Evolutionary conservation across 371 early-diverging fungal species (phyloP).

Genomic region (Mortierella sp.): DNA sequence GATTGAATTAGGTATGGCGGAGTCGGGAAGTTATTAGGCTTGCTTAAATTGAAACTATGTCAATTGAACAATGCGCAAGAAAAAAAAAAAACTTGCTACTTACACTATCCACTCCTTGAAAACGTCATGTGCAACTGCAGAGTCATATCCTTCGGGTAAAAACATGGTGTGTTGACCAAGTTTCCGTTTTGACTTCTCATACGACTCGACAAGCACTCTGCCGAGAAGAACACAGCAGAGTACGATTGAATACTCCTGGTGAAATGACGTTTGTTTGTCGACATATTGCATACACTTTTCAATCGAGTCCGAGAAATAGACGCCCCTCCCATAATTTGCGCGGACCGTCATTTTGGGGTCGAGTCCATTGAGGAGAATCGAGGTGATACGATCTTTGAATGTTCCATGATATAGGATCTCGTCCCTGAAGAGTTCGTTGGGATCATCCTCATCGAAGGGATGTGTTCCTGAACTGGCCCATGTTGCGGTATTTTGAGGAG

Average conservation of each 20-base stretch:
- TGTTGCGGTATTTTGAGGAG: neutral
- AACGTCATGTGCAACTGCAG: conserved; percentile 30
- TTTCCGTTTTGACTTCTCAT: conserved; percentile 15
- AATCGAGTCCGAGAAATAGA: conserved; percentile 49
- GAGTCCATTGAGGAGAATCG: conserved; percentile 43
- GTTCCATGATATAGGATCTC: conserved; percentile 52
- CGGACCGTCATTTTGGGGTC: conserved; percentile 46
- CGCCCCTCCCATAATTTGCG: conserved; percentile 42
- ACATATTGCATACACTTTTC: conserved; percentile 55
- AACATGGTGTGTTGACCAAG: conserved; percentile 17
- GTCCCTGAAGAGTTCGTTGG: conserved; percentile 31
- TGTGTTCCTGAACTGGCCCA: neutral
- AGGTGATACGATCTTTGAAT: conserved; percentile 9
- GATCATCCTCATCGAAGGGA: conserved; percentile 24
- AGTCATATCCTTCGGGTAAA: conserved; percentile 37
- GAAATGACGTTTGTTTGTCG: conserved; percentile 29
- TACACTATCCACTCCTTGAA: conserved; percentile 55
- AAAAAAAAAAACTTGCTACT: neutral
- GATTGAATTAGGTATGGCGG: neutral
- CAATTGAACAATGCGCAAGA: neutral
- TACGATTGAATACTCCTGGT: conserved; percentile 42
- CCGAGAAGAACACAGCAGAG: conserved; percentile 50
- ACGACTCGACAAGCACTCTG: conserved; percentile 34
- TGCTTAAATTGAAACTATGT: neutral
- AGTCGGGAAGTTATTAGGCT: neutral